These are phyloP conservation scores for Fusarium nelsonii DNA, from an alignment of 2,329 filamentous ascomycete species.

Conservation along the genomic window DNA sequence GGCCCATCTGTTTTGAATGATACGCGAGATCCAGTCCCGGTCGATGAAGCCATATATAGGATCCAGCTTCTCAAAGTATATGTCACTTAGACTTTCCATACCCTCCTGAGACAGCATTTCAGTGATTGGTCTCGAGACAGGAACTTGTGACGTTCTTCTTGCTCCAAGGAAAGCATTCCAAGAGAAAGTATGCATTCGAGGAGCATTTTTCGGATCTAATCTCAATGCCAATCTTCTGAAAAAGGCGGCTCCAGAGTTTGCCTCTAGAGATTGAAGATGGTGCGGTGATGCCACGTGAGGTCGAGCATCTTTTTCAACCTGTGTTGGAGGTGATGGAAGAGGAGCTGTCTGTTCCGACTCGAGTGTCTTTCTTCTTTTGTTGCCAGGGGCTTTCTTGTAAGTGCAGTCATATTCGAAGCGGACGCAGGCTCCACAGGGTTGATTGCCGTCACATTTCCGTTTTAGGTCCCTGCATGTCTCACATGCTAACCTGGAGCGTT, in stretches of 20 bases:
- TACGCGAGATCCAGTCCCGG: slow-evolving; percentile 48
- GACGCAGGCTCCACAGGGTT: slow-evolving; percentile 65
- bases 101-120: slow-evolving; percentile 61
- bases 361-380: slow-evolving; percentile 26
- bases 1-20: slow-evolving; percentile 52
- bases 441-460: slow-evolving; percentile 66
- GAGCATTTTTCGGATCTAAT: slow-evolving; percentile 65
- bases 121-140: slow-evolving; percentile 54
- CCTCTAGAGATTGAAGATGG: slow-evolving; percentile 61
- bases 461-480: slow-evolving; percentile 67
- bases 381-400: slow-evolving; percentile 54
- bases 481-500: slow-evolving; percentile 61
- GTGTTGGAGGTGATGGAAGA: slow-evolving; percentile 10
- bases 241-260: slow-evolving; percentile 69
- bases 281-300: slow-evolving; percentile 36
- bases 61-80: slow-evolving; percentile 67
- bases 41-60: slow-evolving; percentile 65
- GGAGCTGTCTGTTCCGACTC: neutral
- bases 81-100: slow-evolving; percentile 59
- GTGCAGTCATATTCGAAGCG: slow-evolving; percentile 66
- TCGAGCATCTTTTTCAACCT: neutral
- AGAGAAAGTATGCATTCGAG: slow-evolving; percentile 66
- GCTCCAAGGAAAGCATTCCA: slow-evolving; percentile 62
- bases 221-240: slow-evolving; percentile 64
- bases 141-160: slow-evolving; percentile 38